Percentiles rank a stretch among this genome's conserved stretches.
These are phyloP conservation scores for Graphilbum sp. DNA, from an alignment of 2,329 filamentous ascomycete species.

Conservation along the genomic window DNA sequence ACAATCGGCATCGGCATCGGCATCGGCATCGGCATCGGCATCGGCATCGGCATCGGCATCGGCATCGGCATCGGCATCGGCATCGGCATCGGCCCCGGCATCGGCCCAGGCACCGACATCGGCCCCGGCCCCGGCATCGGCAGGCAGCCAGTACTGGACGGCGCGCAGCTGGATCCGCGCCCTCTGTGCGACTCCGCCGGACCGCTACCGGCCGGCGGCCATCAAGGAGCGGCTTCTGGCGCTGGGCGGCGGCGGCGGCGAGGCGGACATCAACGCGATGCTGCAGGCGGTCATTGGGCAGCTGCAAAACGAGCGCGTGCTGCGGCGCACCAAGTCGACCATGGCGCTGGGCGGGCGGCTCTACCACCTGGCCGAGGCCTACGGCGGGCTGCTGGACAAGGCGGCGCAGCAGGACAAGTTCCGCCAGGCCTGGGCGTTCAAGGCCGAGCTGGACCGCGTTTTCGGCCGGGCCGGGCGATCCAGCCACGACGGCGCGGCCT, in stretches of 20 bases:
- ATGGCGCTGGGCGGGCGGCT: constrained; percentile 40
- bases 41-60: no score
- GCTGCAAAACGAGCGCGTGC: constrained; percentile 34
- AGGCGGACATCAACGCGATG: constrained; percentile 23
- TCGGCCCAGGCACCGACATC: no score
- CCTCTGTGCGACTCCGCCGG: constrained; percentile 35
- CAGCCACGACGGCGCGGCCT: not conserved
- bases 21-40: no score
- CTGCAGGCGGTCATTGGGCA: constrained; percentile 31
- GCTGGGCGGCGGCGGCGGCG: constrained; percentile 20
- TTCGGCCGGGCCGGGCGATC: constrained; percentile 21
- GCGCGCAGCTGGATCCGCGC: constrained; percentile 49
- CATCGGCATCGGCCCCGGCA: not conserved
- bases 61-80: no score
- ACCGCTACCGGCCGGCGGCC: constrained; percentile 28
- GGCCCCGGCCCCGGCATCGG: no score
- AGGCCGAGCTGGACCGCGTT: constrained; percentile 41
- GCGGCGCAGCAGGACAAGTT: constrained; percentile 37
- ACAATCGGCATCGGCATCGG: not conserved
- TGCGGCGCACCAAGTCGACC: constrained; percentile 42
- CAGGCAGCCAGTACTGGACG: no score
- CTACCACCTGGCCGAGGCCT: constrained; percentile 45
- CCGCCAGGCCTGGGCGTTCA: constrained; percentile 41
- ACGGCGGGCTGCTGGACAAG: constrained; percentile 39
- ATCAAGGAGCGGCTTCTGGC: constrained; percentile 35